Evolutionary conservation across 2,329 filamentous ascomycete species (phyloP), one percentile per base, ranked within the genome.

Genomic region (Fusarium nelsonii): DNA sequence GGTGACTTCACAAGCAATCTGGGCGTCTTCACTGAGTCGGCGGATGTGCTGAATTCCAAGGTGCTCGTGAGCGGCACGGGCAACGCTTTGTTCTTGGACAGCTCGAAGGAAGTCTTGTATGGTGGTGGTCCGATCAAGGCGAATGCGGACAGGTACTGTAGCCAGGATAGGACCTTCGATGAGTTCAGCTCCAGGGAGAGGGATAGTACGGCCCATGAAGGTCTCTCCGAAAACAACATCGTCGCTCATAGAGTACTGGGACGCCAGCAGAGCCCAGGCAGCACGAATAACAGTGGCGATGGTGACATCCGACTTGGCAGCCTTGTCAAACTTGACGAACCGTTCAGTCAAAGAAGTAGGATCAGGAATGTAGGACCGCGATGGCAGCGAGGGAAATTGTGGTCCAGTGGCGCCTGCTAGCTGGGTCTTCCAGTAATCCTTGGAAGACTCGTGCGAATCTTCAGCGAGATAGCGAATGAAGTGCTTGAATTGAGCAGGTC

Each of bases 1-100:
- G 78, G 84, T 86, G 15, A 85, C 85, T 48, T 87, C 85, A 43
- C 87, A 87, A 1, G 86, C 75, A 32, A 81, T 82, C 54, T 87
- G 85, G 81, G 82, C 14, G 80, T 85, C 72, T 79, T 77, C 37
- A 82, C 80, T 71, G 83, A 84, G 60, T 78, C 77, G 20, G 75
- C 81, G 60, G 83, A 58, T 74, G 32, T 79, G 74, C n/a, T 78
- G 74, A 2, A 81, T 71, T 28, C 77, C 76, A 8, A 77, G 69
- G 20, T 80, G 72, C 41, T 78, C 79, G 8, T 73, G 74, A 0
- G 74, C 74, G 0, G 73, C 59, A 3, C 75, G 68, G 14, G 75
- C 69, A 11, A 73, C 64, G 4, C 71, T 67, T 50, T 73, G 73
- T 20, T 74, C 70, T 63, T 80, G 78, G 2, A 79, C 65, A 0